Evolutionary conservation across 2,329 filamentous ascomycete genomes (phyloP).

Genomic region (Diaporthe sp.): DNA sequence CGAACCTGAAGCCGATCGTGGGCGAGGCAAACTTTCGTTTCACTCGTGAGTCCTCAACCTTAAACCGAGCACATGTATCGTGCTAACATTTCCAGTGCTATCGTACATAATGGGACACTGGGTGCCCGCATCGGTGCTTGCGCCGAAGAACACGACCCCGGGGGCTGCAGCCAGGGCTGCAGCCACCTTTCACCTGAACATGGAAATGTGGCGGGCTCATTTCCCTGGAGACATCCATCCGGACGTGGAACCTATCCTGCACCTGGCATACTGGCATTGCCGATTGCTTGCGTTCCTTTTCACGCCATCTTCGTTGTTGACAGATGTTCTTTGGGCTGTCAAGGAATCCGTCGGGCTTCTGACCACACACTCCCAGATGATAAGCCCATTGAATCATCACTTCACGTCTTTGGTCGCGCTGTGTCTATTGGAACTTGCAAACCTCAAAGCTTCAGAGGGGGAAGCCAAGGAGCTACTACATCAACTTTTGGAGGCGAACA

Average conservation of each 20-base stretch:
- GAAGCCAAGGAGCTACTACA: slow-evolving; percentile 67
- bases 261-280: slow-evolving; percentile 77
- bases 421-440: slow-evolving; percentile 69
- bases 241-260: slow-evolving; percentile 64
- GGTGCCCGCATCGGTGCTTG: slow-evolving; percentile 42
- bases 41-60: slow-evolving; percentile 63
- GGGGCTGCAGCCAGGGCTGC: slow-evolving; percentile 55
- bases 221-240: slow-evolving; percentile 68
- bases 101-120: slow-evolving; percentile 36
- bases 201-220: slow-evolving; percentile 74
- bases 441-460: slow-evolving; percentile 64
- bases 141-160: slow-evolving; percentile 54
- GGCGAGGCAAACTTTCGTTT: slow-evolving; percentile 74
- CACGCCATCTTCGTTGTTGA: slow-evolving; percentile 63
- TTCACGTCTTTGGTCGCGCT: slow-evolving; percentile 70
- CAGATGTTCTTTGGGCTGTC: slow-evolving; percentile 70
- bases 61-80: not conserved
- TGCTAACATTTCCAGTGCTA: slow-evolving; percentile 35
- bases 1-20: slow-evolving; percentile 68
- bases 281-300: slow-evolving; percentile 72
- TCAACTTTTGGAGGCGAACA: slow-evolving; percentile 65
- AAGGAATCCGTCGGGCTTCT: slow-evolving; percentile 69
- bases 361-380: slow-evolving; percentile 61
- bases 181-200: slow-evolving; percentile 63
- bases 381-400: slow-evolving; percentile 75